Evolutionary conservation across 2,329 filamentous ascomycete species (phyloP).

Genomic region (Elsinoe australis): DNA sequence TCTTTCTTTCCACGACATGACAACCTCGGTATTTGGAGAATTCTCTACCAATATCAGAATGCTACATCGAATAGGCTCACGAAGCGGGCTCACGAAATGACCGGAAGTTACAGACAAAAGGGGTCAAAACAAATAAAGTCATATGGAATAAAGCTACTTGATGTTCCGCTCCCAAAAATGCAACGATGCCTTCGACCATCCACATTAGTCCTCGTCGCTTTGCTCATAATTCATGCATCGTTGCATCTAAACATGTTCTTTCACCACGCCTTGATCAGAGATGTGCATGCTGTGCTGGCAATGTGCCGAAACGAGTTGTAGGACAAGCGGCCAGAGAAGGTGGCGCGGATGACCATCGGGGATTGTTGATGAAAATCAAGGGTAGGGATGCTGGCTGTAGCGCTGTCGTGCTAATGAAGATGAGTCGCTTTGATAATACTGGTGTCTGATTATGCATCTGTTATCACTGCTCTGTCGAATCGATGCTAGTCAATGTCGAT

Average conservation of each 20-base stretch:
- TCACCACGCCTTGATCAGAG: not conserved
- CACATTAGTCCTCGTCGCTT: constrained; percentile 7
- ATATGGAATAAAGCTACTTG: constrained; percentile 13
- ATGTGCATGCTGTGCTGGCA: not conserved
- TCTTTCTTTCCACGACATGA: no score
- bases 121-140: constrained; percentile 11
- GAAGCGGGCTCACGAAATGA: no score
- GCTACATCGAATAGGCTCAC: no score
- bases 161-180: not conserved
- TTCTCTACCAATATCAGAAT: not conserved
- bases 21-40: no score
- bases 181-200: not conserved
- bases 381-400: no score
- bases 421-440: not conserved
- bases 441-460: not conserved
- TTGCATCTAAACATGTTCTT: not conserved
- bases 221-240: not conserved
- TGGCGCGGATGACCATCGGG: no score
- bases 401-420: no score
- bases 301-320: not conserved
- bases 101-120: no score
- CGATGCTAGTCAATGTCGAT: constrained; percentile 2
- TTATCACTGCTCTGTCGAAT: not conserved
- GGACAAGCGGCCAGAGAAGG: no score
- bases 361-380: no score